Percentiles rank a stretch among this genome's conserved stretches.
Evolutionary conservation across 345 rosid species (phyloP).

Genomic region (Brassica carinata): DNA sequence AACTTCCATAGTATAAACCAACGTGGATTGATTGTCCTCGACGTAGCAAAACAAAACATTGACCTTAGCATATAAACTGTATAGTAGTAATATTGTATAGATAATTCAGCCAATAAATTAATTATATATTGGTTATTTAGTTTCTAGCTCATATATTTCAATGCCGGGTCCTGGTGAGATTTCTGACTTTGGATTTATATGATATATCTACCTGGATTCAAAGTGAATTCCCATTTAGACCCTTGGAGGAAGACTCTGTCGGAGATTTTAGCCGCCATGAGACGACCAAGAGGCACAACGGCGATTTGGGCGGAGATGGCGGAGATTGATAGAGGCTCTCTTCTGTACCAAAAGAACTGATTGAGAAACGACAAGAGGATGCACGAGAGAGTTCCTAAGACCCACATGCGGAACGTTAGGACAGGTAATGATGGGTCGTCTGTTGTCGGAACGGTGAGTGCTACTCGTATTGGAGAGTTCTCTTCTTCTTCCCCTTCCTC

Average conservation of each 20-base stretch:
- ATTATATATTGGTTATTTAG: background rate
- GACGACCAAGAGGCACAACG: constrained; percentile 84
- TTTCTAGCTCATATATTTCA: background rate
- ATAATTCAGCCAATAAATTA: background rate
- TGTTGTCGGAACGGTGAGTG: constrained; percentile 81
- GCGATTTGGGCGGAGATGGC: constrained; percentile 97
- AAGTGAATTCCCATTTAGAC: constrained; percentile 66
- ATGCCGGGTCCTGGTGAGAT: background rate
- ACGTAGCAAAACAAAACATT: background rate
- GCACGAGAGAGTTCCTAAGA: constrained; percentile 77
- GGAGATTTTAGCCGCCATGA: constrained; percentile 85
- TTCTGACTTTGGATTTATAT: background rate
- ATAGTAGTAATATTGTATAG: background rate
- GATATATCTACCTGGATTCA: constrained; percentile 57
- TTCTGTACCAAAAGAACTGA: constrained; percentile 96
- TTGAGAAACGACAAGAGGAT: constrained; percentile 79
- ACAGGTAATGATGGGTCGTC: constrained; percentile 90
- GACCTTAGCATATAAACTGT: background rate
- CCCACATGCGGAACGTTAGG: constrained; percentile 93
- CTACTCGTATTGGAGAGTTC: constrained; percentile 84
- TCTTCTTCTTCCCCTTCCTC: constrained; percentile 42
- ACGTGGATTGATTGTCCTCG: background rate
- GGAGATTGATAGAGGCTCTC: constrained; percentile 88
- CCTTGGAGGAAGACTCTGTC: constrained; percentile 70
- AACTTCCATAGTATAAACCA: background rate